Evolutionary conservation across 2,329 filamentous ascomycete species (phyloP).

Genomic region (Thielaviopsis ethacetica): DNA sequence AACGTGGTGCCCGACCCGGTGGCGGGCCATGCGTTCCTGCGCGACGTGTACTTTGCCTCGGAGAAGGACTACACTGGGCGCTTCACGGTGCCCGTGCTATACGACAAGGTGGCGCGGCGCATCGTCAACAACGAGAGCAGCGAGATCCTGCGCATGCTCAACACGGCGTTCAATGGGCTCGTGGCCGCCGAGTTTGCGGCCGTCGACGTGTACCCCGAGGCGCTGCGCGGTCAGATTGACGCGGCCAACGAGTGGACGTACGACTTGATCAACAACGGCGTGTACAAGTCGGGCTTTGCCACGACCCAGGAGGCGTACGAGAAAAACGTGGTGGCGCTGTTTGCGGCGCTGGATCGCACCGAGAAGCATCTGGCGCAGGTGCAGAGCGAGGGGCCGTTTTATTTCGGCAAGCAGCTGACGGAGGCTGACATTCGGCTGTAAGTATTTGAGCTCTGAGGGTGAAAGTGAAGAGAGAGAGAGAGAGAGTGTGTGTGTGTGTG

Average conservation of each 20-base stretch:
- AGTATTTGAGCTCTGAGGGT: no score
- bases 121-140: conserved; percentile 88
- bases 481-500: no score
- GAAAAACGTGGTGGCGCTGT: conserved; percentile 51
- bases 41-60: conserved; percentile 63
- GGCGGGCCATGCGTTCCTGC: conserved; percentile 56
- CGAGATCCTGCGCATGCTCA: conserved; percentile 86
- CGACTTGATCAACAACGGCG: conserved; percentile 52
- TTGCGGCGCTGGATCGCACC: conserved; percentile 58
- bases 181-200: conserved; percentile 41
- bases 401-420: conserved; percentile 59
- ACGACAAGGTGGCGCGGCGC: conserved; percentile 55
- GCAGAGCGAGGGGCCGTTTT: conserved; percentile 42
- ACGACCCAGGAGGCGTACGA: conserved; percentile 73
- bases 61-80: conserved; percentile 58
- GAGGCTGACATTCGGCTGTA: conserved; percentile 66
- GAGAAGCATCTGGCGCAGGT: conserved; percentile 47
- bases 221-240: conserved; percentile 54
- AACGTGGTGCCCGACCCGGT: conserved; percentile 53
- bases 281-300: conserved; percentile 68
- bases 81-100: conserved; percentile 78
- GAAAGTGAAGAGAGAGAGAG: no score
- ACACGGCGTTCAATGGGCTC: conserved; percentile 56
- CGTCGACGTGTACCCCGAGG: conserved; percentile 51
- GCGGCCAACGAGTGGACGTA: conserved; percentile 70